Evolutionary conservation across 768 basidiomycete genomes (phyloP).

Genomic region (Tubosaeta brunneosetosa): DNA sequence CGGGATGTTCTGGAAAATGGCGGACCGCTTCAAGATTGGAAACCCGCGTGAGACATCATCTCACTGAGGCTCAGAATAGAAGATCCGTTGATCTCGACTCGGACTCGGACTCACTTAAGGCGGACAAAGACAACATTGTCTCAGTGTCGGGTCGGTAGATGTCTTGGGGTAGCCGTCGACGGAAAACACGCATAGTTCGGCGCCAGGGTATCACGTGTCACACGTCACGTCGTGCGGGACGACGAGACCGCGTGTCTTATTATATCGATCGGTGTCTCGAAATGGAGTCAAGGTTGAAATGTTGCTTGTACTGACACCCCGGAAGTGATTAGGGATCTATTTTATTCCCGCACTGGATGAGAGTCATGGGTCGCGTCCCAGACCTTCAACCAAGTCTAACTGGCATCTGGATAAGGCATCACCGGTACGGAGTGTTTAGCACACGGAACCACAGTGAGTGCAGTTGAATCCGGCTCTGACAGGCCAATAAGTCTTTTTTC

Average conservation of each 20-base stretch:
- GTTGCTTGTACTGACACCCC: background rate
- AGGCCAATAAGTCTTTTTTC: too few species aligned
- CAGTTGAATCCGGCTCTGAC: too few species aligned
- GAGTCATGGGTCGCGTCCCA: too few species aligned
- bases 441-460: too few species aligned
- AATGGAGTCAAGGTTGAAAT: background rate
- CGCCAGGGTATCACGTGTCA: background rate
- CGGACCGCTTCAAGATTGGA: background rate
- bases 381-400: too few species aligned
- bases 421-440: too few species aligned
- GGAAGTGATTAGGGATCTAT: background rate
- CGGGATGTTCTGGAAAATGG: constrained; percentile 1
- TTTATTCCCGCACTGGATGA: background rate
- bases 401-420: too few species aligned
- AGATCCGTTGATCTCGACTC: background rate
- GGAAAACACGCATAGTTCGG: background rate
- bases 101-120: background rate
- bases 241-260: too few species aligned
- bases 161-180: background rate
- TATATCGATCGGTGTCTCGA: background rate
- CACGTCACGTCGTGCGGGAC: background rate
- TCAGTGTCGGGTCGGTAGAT: background rate
- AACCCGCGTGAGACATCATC: background rate
- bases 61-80: background rate
- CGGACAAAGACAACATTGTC: background rate